Evolutionary conservation across 495 filamentous ascomycete species (phyloP), one percentile per base, ranked within the genome.

Genomic region (Hypoxylon perforatum): DNA sequence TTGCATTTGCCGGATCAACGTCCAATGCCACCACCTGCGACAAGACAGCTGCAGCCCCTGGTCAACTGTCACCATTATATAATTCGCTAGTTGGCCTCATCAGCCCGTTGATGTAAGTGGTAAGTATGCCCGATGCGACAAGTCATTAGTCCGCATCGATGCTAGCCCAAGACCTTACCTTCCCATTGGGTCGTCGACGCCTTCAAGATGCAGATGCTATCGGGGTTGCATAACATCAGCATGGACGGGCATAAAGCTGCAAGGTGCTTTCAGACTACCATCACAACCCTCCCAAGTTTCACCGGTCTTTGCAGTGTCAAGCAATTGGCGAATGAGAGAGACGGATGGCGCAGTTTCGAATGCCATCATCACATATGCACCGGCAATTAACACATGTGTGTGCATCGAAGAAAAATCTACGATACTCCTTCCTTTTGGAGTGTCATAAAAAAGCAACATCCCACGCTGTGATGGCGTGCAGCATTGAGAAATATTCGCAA

Each of bases 331-430:
- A 69, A 57, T 56, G 41, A 58, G 7, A 30, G 64, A 57, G 28
- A 35, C 28, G 35, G 22, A 63, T 52, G 50, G 21, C 36, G 38
- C 61, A n/a, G 66, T 69, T 69, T 65, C 66, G 56, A 61, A 69
- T 57, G 44, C n/a, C 50, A 63, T 48, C 56, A 46, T 63, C 45
- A 52, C 55, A 36, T 38, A 10, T n/a, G n/a, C n/a, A n/a, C 30
- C 54, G 48, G 36, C 46, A 64, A 23, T 60, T 56, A 10, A 19
- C 21, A 19, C 21, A 19, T 63, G 19, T 41, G 18, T 42, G 19
- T 44, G 42, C 55, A 49, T 55, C 15, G 19, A 21, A 55, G 21
- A 12, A 33, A 45, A 53, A 55, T 6, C 7, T 17, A 36, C 19
- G 38, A 38, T 12, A n/a, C 41, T 50, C 54, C 44, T 64, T 60